A percentile compares a stretch with the other conserved stretches of the same genome.
Evolutionary conservation across 306 rosid species (phyloP).

Genomic region (Cicer chorassanicum): DNA sequence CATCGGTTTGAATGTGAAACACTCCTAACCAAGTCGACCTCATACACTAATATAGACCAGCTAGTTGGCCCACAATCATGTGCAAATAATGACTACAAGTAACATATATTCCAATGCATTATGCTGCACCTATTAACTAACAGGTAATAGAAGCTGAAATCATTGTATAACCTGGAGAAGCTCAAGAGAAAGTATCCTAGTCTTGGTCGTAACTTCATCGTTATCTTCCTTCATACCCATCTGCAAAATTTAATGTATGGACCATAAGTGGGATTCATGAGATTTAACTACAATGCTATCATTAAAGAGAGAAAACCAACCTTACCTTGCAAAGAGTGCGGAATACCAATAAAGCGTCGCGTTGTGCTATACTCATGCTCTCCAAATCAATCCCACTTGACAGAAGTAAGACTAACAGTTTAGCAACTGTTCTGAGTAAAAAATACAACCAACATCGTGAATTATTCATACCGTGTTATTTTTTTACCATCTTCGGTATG

Average conservation of each 20-base stretch:
- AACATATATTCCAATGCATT: conserved; percentile 31
- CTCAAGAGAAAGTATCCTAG: conserved; percentile 96
- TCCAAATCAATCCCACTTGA: conserved; percentile 95
- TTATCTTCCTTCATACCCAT: conserved; percentile 99
- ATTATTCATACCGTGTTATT: conserved; percentile 77
- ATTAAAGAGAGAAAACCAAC: conserved; percentile 58
- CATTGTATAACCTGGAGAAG: conserved; percentile 87
- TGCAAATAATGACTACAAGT: conserved; percentile 35
- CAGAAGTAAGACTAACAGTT: conserved; percentile 48
- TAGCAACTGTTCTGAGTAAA: conserved; percentile 34
- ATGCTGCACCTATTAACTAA: conserved; percentile 27
- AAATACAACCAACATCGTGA: conserved; percentile 38
- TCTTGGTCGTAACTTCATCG: conserved; percentile 91
- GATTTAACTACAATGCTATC: conserved; percentile 41
- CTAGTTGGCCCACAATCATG: conserved; percentile 26
- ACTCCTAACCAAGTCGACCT: conserved; percentile 4
- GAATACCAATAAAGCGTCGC: conserved; percentile 90
- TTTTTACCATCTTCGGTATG: conserved; percentile 94
- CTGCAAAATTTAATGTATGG: conserved; percentile 56
- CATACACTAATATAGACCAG: conserved; percentile 31
- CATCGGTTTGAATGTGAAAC: background rate
- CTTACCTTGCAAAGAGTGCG: conserved; percentile 99
- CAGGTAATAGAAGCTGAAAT: conserved; percentile 40
- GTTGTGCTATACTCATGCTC: conserved; percentile 87
- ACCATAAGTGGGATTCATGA: conserved; percentile 39